phyloP scores from a whole-genome alignment of 73 alveolate species.

The Durusdinium trenchii region DNA sequence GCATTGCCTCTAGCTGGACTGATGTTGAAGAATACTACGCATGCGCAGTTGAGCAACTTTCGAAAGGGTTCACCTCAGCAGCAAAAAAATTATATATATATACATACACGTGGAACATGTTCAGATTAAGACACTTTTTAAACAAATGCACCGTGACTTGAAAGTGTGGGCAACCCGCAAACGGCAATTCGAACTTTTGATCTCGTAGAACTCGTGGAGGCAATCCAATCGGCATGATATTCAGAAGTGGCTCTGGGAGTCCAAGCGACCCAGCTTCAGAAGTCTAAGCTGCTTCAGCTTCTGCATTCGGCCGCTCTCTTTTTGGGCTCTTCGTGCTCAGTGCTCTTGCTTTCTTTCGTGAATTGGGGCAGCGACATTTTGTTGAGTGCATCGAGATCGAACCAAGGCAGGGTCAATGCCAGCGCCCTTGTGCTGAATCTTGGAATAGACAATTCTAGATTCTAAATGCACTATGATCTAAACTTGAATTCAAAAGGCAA shows the following conservation, averaged over 20 bases:
- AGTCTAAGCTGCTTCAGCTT: neutral
- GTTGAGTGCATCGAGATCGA: neutral
- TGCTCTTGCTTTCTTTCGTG: neutral
- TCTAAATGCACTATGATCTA: too few species aligned
- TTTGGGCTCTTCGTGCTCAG: neutral
- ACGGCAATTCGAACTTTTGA: too few species aligned
- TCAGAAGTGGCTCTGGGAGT: constrained; percentile 6
- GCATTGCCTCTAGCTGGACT: too few species aligned
- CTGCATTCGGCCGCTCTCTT: neutral
- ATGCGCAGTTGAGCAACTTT: too few species aligned
- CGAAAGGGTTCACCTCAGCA: too few species aligned
- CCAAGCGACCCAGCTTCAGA: neutral
- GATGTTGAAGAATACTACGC: too few species aligned
- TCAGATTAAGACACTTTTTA: too few species aligned
- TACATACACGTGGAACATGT: too few species aligned
- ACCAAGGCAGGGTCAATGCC: constrained; percentile 35
- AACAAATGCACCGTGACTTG: too few species aligned
- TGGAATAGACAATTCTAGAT: too few species aligned
- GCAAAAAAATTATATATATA: too few species aligned
- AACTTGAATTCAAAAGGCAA: neutral
- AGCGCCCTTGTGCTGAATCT: constrained; percentile 48
- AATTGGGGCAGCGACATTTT: neutral
- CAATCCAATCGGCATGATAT: constrained; percentile 18
- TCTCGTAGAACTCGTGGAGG: neutral
- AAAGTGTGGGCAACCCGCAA: too few species aligned